Base-by-base conservation (phyloP, 164 flowering plant genomes). In the Amborella trichopoda region DNA sequence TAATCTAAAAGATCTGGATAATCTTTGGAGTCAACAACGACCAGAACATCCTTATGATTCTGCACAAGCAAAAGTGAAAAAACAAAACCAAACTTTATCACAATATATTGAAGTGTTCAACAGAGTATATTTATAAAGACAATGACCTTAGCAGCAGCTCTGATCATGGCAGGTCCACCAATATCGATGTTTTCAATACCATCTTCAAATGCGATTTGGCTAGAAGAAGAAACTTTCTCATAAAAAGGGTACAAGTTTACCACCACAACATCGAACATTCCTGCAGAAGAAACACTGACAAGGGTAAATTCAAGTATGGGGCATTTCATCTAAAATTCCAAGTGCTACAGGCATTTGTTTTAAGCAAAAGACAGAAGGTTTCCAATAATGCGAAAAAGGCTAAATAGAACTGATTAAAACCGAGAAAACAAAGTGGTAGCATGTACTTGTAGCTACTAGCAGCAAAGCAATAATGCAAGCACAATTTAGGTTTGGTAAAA, bases 161-260 rank as follows among this genome's bases (percentile, higher is more conserved):
- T 79, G 30, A 93, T 93, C 99, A 88, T 85, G 52, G 97, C 71
- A 58, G 95, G 99, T 28, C 99, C 99, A 65, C 99, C 99, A 66
- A 93, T 93, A 62, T 93, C 97, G 62, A 88, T 83, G 60, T 93
- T 93, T 65, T 93, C 97, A 60, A 88, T 71, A 40, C 94, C 95
- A 72, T 83, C 95, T 36, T 93, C 97, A 63, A 93, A 88, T 26
- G 71, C 48, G 28, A 88, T 73, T 42, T 66, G 79, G 23, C 65
- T 70, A 19, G 70, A 30, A 33, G 97, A 69, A 62, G 94, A 66
- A 52, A 93, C 99, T 72, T 81, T 85, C 20, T 69, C 77, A 55
- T 88, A 83, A 40, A 93, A 88, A 0, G 97, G 99, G 40, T 88
- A 93, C 65, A 88, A 68, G 67, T 93, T 93, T 52, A 88, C 97